These are phyloP conservation scores for Diplodia corticola DNA, from an alignment of 2,329 filamentous ascomycete species.

Conservation along the genomic window DNA sequence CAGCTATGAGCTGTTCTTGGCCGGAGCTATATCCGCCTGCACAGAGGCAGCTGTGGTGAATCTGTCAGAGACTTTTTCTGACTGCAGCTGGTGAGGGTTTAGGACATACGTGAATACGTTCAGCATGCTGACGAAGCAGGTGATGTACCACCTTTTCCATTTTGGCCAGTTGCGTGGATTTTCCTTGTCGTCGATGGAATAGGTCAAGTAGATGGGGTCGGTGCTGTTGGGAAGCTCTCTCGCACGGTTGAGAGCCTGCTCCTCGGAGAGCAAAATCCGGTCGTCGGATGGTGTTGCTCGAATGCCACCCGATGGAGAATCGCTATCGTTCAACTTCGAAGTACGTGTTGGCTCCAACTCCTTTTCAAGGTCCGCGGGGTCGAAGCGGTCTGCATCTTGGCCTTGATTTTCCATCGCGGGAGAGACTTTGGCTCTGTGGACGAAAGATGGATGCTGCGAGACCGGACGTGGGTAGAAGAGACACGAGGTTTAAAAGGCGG, in stretches of 20 bases:
- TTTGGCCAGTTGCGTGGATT: constrained; percentile 46
- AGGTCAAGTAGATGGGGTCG: constrained; percentile 29
- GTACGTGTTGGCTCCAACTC: constrained; percentile 14
- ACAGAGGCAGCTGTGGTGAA: constrained; percentile 5
- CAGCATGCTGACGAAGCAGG: constrained; percentile 41
- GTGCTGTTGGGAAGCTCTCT: constrained; percentile 26
- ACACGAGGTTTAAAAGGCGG: background rate
- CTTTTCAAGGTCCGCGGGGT: constrained; percentile 13
- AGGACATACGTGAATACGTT: constrained; percentile 26
- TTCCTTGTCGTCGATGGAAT: constrained; percentile 30
- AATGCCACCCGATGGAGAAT: background rate
- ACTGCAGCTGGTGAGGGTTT: background rate
- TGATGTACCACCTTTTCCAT: constrained; percentile 46
- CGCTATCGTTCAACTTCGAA: background rate
- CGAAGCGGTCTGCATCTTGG: background rate
- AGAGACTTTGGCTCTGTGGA: background rate
- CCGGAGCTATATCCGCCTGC: constrained; percentile 21
- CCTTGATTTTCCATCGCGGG: background rate
- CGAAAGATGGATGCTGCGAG: background rate
- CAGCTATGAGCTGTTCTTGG: background rate
- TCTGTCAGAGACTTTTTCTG: background rate
- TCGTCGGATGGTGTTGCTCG: background rate
- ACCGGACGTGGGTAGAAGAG: background rate
- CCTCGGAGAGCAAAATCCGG: constrained; percentile 24
- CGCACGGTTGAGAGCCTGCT: constrained; percentile 25